phyloP scores from a whole-genome alignment of 805 yeast genomes.

The Candida coleopterorum region DNA sequence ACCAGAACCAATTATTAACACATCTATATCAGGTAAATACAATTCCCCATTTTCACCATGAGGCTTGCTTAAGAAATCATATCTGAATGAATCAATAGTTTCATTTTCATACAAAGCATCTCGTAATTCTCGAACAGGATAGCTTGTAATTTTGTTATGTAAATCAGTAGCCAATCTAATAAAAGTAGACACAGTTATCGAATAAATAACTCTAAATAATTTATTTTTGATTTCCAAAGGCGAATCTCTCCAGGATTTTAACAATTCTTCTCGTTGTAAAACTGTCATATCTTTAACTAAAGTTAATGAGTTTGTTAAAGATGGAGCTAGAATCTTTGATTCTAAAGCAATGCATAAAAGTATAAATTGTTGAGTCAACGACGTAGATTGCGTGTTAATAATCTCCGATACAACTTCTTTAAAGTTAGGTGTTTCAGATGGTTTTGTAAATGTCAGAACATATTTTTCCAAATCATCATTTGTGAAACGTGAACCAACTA shows the following conservation, averaged over 20 bases:
- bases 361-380: constrained; percentile 18
- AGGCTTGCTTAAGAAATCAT: constrained; percentile 29
- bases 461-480: constrained; percentile 28
- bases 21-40: constrained; percentile 37
- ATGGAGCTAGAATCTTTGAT: constrained; percentile 27
- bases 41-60: constrained; percentile 22
- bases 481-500: constrained; percentile 21
- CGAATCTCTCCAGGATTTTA: constrained; percentile 39
- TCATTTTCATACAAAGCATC: constrained; percentile 25
- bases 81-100: constrained; percentile 21
- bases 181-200: constrained; percentile 23
- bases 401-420: constrained; percentile 13
- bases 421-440: constrained; percentile 27
- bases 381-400: constrained; percentile 13
- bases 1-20: constrained; percentile 48
- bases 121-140: constrained; percentile 31
- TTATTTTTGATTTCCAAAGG: constrained; percentile 30
- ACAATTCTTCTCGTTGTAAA: constrained; percentile 25
- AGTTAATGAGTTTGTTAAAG: constrained; percentile 28
- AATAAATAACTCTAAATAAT: constrained; percentile 26
- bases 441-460: constrained; percentile 18
- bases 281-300: constrained; percentile 34
- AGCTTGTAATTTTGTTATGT: constrained; percentile 33
- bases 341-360: constrained; percentile 22
- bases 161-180: constrained; percentile 25